Evolutionary conservation across 106 monocot species (phyloP).

Genomic region (Chionographis japonica): DNA sequence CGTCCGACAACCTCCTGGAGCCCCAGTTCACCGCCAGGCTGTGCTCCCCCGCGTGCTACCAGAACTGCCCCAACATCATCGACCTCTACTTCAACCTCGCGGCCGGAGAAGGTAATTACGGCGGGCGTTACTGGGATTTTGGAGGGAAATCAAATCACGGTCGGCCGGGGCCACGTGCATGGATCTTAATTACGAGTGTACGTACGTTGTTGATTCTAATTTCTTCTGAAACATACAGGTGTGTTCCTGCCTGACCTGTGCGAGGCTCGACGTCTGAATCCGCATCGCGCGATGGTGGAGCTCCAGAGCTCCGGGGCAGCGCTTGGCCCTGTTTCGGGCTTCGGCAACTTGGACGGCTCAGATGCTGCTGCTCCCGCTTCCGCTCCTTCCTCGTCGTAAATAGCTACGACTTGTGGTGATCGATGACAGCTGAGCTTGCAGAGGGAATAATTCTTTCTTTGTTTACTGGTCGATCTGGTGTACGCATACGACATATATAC

Average conservation of each 20-base stretch:
- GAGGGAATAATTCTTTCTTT: no score
- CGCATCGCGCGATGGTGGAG: constrained; percentile 39
- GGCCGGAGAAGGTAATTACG: constrained; percentile 60
- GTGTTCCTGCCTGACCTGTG: constrained; percentile 44
- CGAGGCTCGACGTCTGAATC: constrained; percentile 21
- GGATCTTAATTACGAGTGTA: no score
- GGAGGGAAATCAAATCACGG: no score
- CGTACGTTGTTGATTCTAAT: no score
- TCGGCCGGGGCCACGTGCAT: no score
- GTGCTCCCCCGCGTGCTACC: constrained; percentile 57
- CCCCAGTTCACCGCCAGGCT: constrained; percentile 33
- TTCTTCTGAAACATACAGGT: constrained; percentile 18
- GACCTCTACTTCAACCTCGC: constrained; percentile 84
- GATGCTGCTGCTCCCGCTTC: constrained; percentile 8
- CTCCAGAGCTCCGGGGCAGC: constrained; percentile 40
- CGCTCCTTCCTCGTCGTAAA: not conserved
- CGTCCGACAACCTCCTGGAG: constrained; percentile 62
- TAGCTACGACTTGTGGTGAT: no score
- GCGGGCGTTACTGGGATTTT: not conserved
- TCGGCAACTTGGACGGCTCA: not conserved
- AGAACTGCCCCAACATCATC: constrained; percentile 69
- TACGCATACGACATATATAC: no score
- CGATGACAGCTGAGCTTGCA: no score
- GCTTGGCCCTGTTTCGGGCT: not conserved
- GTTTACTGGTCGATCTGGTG: no score